Conservation (phyloP, 2,329 filamentous ascomycete species). For the Blastomyces silverae region DNA sequence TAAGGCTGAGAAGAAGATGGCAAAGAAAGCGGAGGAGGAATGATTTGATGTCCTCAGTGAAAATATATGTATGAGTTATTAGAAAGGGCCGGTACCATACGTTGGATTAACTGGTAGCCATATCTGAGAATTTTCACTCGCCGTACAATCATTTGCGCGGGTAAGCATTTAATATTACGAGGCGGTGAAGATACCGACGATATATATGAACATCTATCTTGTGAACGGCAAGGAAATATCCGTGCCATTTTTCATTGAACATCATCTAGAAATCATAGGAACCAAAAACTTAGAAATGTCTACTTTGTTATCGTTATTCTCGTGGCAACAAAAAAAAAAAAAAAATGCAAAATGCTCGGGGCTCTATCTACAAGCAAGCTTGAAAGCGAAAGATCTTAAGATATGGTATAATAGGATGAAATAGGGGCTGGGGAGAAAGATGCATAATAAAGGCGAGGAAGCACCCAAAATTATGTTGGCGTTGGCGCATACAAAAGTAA, state of each 20-base stretch:
- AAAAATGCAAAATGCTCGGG: neutral
- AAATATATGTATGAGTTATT: neutral
- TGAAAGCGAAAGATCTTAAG: neutral
- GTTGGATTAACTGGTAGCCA: neutral
- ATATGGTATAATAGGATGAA: neutral
- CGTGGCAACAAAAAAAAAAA: neutral
- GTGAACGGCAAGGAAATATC: neutral
- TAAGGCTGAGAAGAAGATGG: slow-evolving; percentile 39
- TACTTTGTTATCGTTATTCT: slow-evolving; percentile 1
- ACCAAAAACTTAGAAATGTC: neutral
- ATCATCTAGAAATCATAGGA: neutral
- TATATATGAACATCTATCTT: neutral
- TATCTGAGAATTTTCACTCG: neutral
- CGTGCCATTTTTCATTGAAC: neutral
- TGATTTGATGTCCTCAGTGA: neutral
- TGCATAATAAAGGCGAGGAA: neutral
- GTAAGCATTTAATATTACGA: neutral
- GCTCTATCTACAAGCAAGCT: neutral
- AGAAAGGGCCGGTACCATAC: neutral
- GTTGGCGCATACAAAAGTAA: neutral
- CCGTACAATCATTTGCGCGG: neutral
- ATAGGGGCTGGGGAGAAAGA: neutral
- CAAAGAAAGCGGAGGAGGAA: slow-evolving; percentile 8
- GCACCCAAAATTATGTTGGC: neutral
- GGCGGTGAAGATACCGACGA: neutral